Evolutionary conservation across 2,329 filamentous ascomycete genomes (phyloP), one percentile per base, ranked within the genome.

Genomic region (Neurospora crassa): DNA sequence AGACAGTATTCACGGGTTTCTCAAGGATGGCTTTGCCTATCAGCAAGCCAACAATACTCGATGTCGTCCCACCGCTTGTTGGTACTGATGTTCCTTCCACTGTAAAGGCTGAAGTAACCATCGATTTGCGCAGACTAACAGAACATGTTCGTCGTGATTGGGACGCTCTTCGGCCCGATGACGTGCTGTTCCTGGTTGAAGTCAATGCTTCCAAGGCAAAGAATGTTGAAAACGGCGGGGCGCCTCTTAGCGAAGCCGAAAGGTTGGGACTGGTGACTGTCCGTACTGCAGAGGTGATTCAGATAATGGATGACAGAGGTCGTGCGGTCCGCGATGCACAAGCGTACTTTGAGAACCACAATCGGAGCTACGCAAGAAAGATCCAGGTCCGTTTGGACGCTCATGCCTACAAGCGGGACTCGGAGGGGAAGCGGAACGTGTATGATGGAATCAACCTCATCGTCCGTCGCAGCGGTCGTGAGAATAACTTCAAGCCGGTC

Each of bases 401-500:
- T 5, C 85, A 84, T 71, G 90, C 91, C 69, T 98, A 95, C 81
- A 89, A 92, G 76, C 84, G 86, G 69, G 96, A 99, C 80, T 89
- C 89, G 74, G 89, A 92, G 73, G 91, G 90, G n/a, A 91, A 92
- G 76, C 84, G 88, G 0, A 91, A 97, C 76, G 84, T 96, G 5
- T 97, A 97, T 80, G 90, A 92, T 67, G 86, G 86, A 42, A 90
- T 99, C 77, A 99, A 99, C 78, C 82, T 98, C 53, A 84, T 99
- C 70, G 86, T 97, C 69, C 90, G 96, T 71, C 88, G 96, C 75
- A 91, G 89, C 78, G 91, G 92, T 40, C 87, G 94, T 72, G 96
- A 99, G 81, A 99, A 99, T 82, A 99, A 99, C 80, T 99, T 99
- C 85, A 96, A 93, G 78, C 90, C 94, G 11, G 90, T 99, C 11